Evolutionary conservation across 345 rosid genomes (phyloP), one percentile per base, ranked within the genome.

Genomic region (Citrus inodora): DNA sequence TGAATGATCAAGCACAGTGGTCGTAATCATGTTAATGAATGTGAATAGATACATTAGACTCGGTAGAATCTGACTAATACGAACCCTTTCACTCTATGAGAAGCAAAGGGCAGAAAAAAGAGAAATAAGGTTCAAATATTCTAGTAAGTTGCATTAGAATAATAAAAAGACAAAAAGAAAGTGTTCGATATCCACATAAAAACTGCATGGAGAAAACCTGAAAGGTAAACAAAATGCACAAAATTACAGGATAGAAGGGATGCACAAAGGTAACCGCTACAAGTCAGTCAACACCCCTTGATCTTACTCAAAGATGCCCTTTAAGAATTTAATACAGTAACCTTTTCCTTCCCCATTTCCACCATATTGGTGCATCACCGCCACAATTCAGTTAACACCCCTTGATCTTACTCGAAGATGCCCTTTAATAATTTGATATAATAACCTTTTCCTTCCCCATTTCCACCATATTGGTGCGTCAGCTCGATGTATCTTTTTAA

Each of bases 321-420:
- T 74, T 84, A 11, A 96, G 85, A 48, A 89, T 71, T 51, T 82
- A 83, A 84, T 87, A 92, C 76, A 92, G 48, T 70, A 88, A 75
- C 82, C 86, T 82, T 82, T 90, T 96, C 76, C 92, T 83, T 53
- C 99, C 97, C 88, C 87, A 89, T 83, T 88, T 92, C 94, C 95
- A 94, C 89, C 90, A 94, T 27, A 82, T 32, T 42, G 2, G 10
- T 38, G 42, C 10, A 11, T 38, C 11, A 38, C 42, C 42, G 3
- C 46, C 46, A 40, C 46, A 9, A 40, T 4, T 40, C 46, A 40
- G 13, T 40, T 40, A 40, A 40, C 13, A 40, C 46, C 3, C 46
- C 46, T 88, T 2, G 61, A 78, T 80, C 83, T 90, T 76, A 80
- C 78, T 33, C 56, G 87, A 80, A 78, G 78, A 69, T 81, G 87